Base-by-base conservation (phyloP, 2,329 filamentous ascomycete genomes). In the Fusarium siculi region DNA sequence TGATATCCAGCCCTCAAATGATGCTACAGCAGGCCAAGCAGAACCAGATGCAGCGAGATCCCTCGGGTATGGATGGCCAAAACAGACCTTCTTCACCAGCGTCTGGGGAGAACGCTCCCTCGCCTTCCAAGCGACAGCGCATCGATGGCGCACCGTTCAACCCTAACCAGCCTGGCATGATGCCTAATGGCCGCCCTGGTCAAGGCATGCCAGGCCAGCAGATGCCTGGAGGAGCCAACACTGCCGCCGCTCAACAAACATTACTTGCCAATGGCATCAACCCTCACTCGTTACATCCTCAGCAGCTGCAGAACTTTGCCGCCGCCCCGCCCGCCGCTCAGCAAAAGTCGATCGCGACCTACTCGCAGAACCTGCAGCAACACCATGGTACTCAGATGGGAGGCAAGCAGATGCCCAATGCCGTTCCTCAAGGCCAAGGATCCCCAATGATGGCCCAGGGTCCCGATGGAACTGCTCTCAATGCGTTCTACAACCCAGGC, bases 91-190 rank as follows among this genome's bases (percentile, higher is more conserved):
- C 92, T 65, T 97, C 96, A 39, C 96, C 96, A 12, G 91, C 91
- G 56, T 92, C 92, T 42, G 92, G 91, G 61, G 95, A 98, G 59
- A 96, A 96, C 78, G 95, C 94, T 32, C 94, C 95, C 9, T 98
- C 96, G 37, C 96, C 96, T 4, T 96, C 93, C 72, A 98, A 98
- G 85, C 90, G 95, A 78, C 93, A 92, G 65, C 93, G 95, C 64
- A 89, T 97, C 68, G 91, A 92, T 78, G 89, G 90, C 77, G 87
- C 87, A 39, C 87, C 88, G 15, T 94, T 94, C 83, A 93, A 93
- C 80, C 91, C 91, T 71, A 91, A 91, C 79, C 92, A 92, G 77
- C 84, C 84, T 64, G 86, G 84, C 71, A 93, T 95, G 88, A 92
- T 93, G 84, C 90, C 91, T 62, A 94, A 93, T 82, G 93, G 92